phyloP scores from a whole-genome alignment of 257 asterid species.

The Anisodus acutangulus region DNA sequence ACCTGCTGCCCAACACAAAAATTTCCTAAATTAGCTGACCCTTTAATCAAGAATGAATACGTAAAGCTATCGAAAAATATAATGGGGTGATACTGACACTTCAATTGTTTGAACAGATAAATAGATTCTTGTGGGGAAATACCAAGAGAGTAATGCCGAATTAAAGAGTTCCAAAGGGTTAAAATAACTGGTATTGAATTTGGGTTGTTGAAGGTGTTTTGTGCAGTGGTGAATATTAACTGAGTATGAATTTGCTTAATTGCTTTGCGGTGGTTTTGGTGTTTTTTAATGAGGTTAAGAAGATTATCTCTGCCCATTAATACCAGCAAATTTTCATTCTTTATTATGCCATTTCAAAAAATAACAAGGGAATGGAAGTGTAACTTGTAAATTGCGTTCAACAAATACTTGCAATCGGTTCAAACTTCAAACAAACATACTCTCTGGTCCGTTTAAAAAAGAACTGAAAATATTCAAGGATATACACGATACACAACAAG shows the following conservation, averaged over 20 bases:
- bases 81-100: constrained; percentile 12
- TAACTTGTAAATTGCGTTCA: no score
- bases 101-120: constrained; percentile 49
- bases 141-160: constrained; percentile 66
- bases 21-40: constrained; percentile 43
- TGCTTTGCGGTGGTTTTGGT: constrained; percentile 28
- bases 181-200: constrained; percentile 34
- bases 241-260: constrained; percentile 41
- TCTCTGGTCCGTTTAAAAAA: no score
- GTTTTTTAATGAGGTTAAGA: constrained; percentile 29
- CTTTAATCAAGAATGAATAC: constrained; percentile 65
- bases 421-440: no score
- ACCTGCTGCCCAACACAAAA: constrained; percentile 48
- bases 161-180: constrained; percentile 61
- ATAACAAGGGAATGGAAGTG: no score
- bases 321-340: no score
- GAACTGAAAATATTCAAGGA: no score
- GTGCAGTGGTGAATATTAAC: constrained; percentile 32
- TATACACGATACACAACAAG: no score
- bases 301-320: constrained; percentile 8
- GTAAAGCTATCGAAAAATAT: constrained; percentile 63
- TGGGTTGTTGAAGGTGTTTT: constrained; percentile 28
- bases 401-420: no score
- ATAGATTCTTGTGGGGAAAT: constrained; percentile 56
- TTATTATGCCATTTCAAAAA: no score